phyloP scores from a whole-genome alignment of 176 grass and related monocot genomes.

The Oryza nivara region DNA sequence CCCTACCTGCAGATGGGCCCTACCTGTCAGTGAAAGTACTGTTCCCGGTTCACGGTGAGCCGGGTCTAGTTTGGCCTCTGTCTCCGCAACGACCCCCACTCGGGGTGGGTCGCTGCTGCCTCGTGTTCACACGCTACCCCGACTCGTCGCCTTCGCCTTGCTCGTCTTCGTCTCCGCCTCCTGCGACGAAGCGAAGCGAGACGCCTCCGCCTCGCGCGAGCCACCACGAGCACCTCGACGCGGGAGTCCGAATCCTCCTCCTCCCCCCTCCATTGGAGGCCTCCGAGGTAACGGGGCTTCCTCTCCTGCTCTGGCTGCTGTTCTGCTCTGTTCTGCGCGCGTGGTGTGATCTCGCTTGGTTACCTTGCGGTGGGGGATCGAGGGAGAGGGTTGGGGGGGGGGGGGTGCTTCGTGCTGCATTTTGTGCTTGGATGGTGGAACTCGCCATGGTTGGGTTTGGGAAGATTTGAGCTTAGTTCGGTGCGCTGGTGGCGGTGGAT shows the following conservation, averaged over 20 bases:
- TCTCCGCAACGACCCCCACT: not conserved
- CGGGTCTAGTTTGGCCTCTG: not conserved
- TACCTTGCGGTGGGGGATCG: not conserved
- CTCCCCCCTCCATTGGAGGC: constrained; percentile 17
- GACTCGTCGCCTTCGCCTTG: not conserved
- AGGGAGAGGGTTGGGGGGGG: not conserved
- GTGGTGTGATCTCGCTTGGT: not conserved
- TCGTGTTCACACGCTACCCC: constrained; percentile 9
- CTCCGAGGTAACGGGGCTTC: constrained; percentile 1
- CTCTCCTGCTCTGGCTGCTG: not conserved
- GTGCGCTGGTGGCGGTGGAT: not conserved
- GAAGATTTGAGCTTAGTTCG: not conserved
- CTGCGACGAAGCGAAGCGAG: not conserved
- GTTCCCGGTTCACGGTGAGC: not conserved
- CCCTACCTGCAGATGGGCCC: rapidly evolving
- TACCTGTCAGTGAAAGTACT: not conserved
- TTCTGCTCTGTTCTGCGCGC: not conserved
- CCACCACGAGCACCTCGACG: not conserved
- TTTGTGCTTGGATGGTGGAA: not conserved
- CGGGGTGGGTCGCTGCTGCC: constrained; percentile 11
- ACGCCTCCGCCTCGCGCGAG: not conserved
- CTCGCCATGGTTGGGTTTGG: not conserved
- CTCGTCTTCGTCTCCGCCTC: constrained; percentile 5
- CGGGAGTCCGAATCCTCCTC: not conserved
- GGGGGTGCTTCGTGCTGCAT: constrained; percentile 1